These are phyloP conservation scores for Pseudopyrenochaeta lycopersici DNA, from an alignment of 2,329 filamentous ascomycete genomes.

Conservation along the genomic window DNA sequence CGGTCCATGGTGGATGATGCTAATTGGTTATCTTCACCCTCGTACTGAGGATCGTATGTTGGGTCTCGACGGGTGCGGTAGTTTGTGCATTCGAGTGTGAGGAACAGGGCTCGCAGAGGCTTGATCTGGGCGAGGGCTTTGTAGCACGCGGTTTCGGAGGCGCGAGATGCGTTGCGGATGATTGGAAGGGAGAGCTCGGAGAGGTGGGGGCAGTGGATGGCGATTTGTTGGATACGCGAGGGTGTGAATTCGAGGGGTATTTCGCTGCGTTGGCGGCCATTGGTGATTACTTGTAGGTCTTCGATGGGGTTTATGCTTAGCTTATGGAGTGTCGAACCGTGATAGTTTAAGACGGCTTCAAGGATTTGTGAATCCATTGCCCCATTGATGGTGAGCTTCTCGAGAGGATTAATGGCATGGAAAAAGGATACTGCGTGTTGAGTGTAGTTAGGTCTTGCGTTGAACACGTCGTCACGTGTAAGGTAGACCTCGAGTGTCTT, in stretches of 20 bases:
- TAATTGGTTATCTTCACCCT: conserved; percentile 16
- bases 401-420: conserved; percentile 18
- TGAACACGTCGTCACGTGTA: conserved; percentile 15
- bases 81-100: conserved; percentile 7
- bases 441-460: conserved; percentile 21
- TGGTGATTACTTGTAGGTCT: not conserved
- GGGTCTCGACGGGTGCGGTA: conserved; percentile 14
- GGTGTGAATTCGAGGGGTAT: conserved; percentile 18
- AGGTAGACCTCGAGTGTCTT: conserved; percentile 18
- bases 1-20: not conserved
- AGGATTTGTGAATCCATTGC: conserved; percentile 20
- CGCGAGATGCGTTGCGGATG: conserved; percentile 24
- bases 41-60: conserved; percentile 16
- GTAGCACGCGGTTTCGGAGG: conserved; percentile 23
- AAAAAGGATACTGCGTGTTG: conserved; percentile 33
- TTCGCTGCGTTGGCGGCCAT: not conserved
- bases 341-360: conserved; percentile 15
- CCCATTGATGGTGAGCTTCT: conserved; percentile 20
- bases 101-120: conserved; percentile 19
- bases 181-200: conserved; percentile 24
- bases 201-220: conserved; percentile 15
- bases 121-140: conserved; percentile 24
- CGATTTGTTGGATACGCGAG: conserved; percentile 20
- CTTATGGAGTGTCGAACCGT: conserved; percentile 21
- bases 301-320: conserved; percentile 18